Percentiles rank a stretch among this genome's conserved stretches.
phyloP scores from a whole-genome alignment of 805 yeast species.

The Cyberlindnera americana region DNA sequence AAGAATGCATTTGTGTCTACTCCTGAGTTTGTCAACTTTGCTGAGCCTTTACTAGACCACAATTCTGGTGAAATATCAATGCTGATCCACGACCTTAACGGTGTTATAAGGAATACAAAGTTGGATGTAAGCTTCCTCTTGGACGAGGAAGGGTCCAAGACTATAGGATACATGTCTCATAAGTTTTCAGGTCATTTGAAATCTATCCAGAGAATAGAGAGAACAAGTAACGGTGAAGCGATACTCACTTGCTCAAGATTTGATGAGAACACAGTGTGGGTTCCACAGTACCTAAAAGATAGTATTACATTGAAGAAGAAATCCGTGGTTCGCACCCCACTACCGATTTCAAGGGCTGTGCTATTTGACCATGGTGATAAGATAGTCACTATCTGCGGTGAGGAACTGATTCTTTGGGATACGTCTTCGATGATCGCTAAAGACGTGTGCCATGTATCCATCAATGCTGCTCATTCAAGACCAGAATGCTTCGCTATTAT shows the following conservation, averaged over 20 bases:
- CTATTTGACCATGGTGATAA: slow-evolving; percentile 45
- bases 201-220: slow-evolving; percentile 62
- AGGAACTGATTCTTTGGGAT: slow-evolving; percentile 57
- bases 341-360: slow-evolving; percentile 46
- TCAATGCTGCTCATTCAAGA: slow-evolving; percentile 8
- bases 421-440: slow-evolving; percentile 35
- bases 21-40: slow-evolving; percentile 34
- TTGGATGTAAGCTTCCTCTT: slow-evolving; percentile 26
- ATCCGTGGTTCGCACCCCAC: slow-evolving; percentile 41
- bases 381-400: slow-evolving; percentile 43
- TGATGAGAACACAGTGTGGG: slow-evolving; percentile 62
- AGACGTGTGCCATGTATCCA: slow-evolving; percentile 19
- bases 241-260: slow-evolving; percentile 59
- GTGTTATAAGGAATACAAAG: slow-evolving; percentile 34
- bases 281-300: slow-evolving; percentile 34
- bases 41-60: slow-evolving; percentile 29
- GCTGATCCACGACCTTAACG: slow-evolving; percentile 43
- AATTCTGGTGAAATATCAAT: slow-evolving; percentile 34
- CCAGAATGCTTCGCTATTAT: slow-evolving; percentile 33
- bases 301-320: slow-evolving; percentile 36
- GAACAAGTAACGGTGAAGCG: slow-evolving; percentile 65
- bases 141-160: slow-evolving; percentile 11
- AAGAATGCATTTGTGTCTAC: slow-evolving; percentile 28
- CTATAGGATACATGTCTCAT: slow-evolving; percentile 36
- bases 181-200: slow-evolving; percentile 85